Base-by-base conservation (phyloP, 768 basidiomycete genomes). In the Lactarius pseudohatsudake region DNA sequence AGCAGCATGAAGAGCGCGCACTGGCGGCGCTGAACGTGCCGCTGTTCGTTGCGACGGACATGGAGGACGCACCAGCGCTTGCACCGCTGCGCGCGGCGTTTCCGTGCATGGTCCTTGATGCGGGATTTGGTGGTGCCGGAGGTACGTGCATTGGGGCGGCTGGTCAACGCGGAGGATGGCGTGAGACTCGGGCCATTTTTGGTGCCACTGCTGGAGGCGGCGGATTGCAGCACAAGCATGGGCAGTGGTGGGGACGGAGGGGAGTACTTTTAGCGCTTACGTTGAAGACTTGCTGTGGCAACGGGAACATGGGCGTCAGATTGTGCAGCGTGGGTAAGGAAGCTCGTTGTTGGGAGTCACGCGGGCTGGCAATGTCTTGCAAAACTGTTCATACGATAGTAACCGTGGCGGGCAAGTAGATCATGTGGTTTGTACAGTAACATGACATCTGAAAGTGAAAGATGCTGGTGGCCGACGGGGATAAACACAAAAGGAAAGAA, bases 241-340 rank as follows among this genome's bases (percentile, higher is more conserved):
- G 74, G 77, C 72, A 18, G 81, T 91, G 36, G 83, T 87, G 0
- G 90, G 89, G 2, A 94, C 91, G 15, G 82, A 85, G 62, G 82
- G 84, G 63, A 92, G 90, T 71, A 92, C 92, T 36, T 93, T 91
- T 70, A 89, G 88, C 74, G 76, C 79, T 61, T 94, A 86, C 69
- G 82, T 90, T 22, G 77, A 79, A 64, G 87, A 90, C 65, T 84
- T 90, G 30, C 72, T 92, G 68, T 90, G 89, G 87, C 79, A 82
- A 72, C 79, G 74, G 59, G 82, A 84, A 74, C 86, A 86, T 70
- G 81, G 80, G 0, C 76, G 78, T 71, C 76, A 78, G 40, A 84
- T 88, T 36, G 77, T 81, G 11, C 77, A 84, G 65, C 77, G 84
- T 65, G 84, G 85, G 18, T 74, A 66, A 68, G 22, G 26, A 11